These are phyloP conservation scores for Plasmodium berghei DNA, from an alignment of 169 alveolate genomes.

Conservation along the genomic window DNA sequence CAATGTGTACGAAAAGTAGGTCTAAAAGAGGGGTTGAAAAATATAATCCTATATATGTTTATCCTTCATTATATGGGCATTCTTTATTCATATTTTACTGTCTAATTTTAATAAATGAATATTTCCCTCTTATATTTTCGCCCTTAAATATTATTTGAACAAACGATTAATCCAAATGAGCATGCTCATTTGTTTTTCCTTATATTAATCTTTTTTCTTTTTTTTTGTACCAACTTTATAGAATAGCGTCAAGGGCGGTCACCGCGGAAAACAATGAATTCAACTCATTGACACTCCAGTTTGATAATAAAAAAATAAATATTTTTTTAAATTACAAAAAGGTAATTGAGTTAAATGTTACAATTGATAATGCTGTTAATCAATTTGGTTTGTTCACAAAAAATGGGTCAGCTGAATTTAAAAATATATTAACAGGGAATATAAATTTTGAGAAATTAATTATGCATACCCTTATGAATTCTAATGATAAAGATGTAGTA, in stretches of 20 bases:
- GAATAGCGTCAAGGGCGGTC: constrained; percentile 44
- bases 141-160: no score
- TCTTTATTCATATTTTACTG: not conserved
- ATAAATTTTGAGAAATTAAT: constrained; percentile 26
- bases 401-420: constrained; percentile 50
- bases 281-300: constrained; percentile 38
- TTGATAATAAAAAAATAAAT: constrained; percentile 16
- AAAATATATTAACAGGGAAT: constrained; percentile 51
- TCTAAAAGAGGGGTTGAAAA: not conserved
- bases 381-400: constrained; percentile 53
- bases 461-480: constrained; percentile 7
- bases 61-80: not conserved
- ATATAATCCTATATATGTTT: not conserved
- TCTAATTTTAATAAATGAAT: not conserved
- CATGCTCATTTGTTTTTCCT: no score
- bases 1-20: constrained; percentile 25
- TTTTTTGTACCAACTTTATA: not conserved
- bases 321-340: constrained; percentile 59
- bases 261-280: constrained; percentile 7
- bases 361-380: not conserved
- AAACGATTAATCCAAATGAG: no score
- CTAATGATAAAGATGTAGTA: constrained; percentile 30
- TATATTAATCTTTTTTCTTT: not conserved
- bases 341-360: constrained; percentile 31
- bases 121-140: not conserved